Percentiles rank a stretch among this genome's conserved stretches.
phyloP scores from a whole-genome alignment of 2,329 filamentous ascomycete genomes.

The Diplodia mutila region DNA sequence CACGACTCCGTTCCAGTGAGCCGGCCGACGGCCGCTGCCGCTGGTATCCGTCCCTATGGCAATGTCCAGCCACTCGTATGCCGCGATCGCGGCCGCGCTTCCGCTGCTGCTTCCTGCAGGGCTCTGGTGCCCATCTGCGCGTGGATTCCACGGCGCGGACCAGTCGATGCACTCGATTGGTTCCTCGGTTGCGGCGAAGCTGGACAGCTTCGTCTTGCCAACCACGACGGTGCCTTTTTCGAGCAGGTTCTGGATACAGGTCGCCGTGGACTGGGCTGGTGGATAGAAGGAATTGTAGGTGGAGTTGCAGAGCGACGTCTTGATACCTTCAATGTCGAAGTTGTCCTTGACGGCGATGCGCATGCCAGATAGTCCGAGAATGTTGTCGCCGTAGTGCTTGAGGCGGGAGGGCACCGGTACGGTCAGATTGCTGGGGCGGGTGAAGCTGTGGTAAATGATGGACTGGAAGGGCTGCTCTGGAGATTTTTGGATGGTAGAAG shows the following conservation, averaged over 20 bases:
- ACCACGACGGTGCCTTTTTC: constrained; percentile 26
- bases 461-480: neutral
- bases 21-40: constrained; percentile 31
- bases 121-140: constrained; percentile 40
- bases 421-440: neutral
- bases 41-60: constrained; percentile 21
- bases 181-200: constrained; percentile 30
- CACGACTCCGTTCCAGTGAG: constrained; percentile 31
- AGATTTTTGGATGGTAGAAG: neutral
- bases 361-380: neutral
- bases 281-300: constrained; percentile 26
- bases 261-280: neutral
- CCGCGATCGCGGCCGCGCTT: constrained; percentile 4
- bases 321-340: constrained; percentile 31
- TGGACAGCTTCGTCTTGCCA: constrained; percentile 28
- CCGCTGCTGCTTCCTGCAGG: constrained; percentile 7
- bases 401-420: constrained; percentile 1
- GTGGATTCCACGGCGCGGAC: constrained; percentile 46
- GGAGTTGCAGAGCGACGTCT: constrained; percentile 28
- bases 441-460: neutral
- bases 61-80: constrained; percentile 18
- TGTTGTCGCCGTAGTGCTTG: neutral
- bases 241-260: neutral
- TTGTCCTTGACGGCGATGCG: constrained; percentile 35
- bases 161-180: constrained; percentile 41